Percentiles rank a stretch among this genome's conserved stretches.
Evolutionary conservation across 768 basidiomycete species (phyloP).

Genomic region (Psilocybe tampanensis): DNA sequence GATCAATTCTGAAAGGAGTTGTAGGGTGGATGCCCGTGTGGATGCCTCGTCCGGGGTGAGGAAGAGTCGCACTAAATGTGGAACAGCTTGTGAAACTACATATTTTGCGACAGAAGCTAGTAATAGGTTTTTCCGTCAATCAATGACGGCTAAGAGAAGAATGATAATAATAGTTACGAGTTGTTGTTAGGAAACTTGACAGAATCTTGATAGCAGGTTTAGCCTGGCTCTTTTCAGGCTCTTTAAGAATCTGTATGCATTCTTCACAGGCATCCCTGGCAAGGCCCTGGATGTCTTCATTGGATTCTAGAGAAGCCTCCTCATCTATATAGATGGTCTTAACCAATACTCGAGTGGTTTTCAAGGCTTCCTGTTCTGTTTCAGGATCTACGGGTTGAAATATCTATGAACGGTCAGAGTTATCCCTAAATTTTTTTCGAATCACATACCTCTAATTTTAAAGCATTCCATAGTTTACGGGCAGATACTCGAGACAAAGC

Average conservation of each 20-base stretch:
- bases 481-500: conserved; percentile 61
- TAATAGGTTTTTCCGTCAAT: not conserved
- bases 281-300: conserved; percentile 53
- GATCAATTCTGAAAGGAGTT: conserved; percentile 68
- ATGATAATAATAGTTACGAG: conserved; percentile 53
- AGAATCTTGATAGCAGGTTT: conserved; percentile 85
- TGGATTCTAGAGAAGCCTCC: conserved; percentile 38
- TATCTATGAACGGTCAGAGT: conserved; percentile 52
- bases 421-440: not conserved
- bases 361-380: conserved; percentile 76
- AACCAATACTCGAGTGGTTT: conserved; percentile 72
- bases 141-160: not conserved
- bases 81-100: conserved; percentile 67
- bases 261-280: conserved; percentile 79
- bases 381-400: conserved; percentile 86
- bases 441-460: conserved; percentile 83
- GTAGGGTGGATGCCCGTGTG: conserved; percentile 66
- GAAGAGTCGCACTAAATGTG: conserved; percentile 79
- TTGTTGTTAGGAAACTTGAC: conserved; percentile 74
- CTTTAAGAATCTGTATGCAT: conserved; percentile 75
- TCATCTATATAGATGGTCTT: conserved; percentile 65
- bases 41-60: conserved; percentile 68
- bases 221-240: conserved; percentile 94
- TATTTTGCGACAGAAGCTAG: conserved; percentile 70
- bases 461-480: conserved; percentile 83